Conservation (phyloP, 2,329 filamentous ascomycete species). For the Epichloe festucae region DNA sequence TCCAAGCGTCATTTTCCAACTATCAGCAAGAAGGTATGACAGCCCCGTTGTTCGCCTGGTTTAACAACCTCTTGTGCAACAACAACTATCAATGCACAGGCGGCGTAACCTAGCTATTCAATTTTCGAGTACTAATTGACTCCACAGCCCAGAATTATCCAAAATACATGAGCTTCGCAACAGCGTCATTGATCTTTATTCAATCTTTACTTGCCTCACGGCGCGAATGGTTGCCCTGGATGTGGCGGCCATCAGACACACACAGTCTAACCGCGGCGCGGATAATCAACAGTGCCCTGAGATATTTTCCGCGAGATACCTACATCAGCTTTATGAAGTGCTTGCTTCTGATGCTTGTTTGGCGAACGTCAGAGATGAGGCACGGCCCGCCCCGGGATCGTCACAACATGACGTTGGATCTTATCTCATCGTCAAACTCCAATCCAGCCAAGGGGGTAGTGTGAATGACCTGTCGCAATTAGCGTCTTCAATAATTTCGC, state of each 20-base stretch:
- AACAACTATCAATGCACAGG: neutral
- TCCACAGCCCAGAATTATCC: slow-evolving; percentile 4
- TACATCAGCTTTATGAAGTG: slow-evolving; percentile 29
- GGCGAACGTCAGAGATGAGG: slow-evolving; percentile 8
- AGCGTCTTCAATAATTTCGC: slow-evolving; percentile 25
- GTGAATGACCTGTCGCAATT: slow-evolving; percentile 30
- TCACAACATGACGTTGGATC: slow-evolving; percentile 10
- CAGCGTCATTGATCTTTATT: slow-evolving; percentile 22
- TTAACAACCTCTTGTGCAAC: neutral
- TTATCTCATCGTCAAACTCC: slow-evolving; percentile 32
- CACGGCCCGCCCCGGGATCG: slow-evolving; percentile 4
- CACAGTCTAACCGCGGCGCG: neutral
- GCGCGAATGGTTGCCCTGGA: slow-evolving; percentile 41
- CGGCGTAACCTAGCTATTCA: neutral
- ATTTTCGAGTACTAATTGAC: neutral
- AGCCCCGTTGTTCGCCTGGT: neutral
- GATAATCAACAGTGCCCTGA: slow-evolving; percentile 11
- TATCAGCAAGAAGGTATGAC: slow-evolving; percentile 27
- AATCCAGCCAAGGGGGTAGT: slow-evolving; percentile 28
- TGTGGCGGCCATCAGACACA: slow-evolving; percentile 10
- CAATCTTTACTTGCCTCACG: slow-evolving; percentile 33
- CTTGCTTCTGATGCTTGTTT: slow-evolving; percentile 10
- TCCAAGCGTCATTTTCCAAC: slow-evolving; percentile 32
- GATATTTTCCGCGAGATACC: slow-evolving; percentile 23
- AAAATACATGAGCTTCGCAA: slow-evolving; percentile 17